Evolutionary conservation across 2,329 filamentous ascomycete species (phyloP), one percentile per base, ranked within the genome.

Genomic region (Ceratocystis harringtonii): DNA sequence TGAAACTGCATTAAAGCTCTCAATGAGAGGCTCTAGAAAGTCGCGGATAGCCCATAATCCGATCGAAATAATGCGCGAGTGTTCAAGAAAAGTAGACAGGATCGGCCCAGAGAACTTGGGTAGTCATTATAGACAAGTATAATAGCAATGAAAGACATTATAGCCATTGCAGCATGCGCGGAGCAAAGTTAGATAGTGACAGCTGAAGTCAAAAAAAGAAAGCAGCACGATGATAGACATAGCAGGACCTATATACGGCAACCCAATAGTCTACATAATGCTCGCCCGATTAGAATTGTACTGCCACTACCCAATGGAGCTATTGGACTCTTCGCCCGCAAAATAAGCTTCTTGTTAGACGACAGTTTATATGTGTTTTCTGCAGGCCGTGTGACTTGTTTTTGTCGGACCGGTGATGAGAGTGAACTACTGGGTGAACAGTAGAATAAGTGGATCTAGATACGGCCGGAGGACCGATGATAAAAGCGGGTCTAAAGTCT

Each of bases 41-140:
- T 92, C 80, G 5, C 84, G 81, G 3, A 94, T 79, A 44, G 83
- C 81, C 77, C 90, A 86, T 60, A 92, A 75, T 10, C 86, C 84
- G 61, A 92, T 81, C 74, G 84, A 83, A 68, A 86, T 87, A 74
- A 94, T 85, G 65, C 83, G 82, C 30, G 90, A 75, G 74, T 92
- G 95, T 69, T 89, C 90, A 4, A 75, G 69, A 52, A 88, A 81
- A 0, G 87, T 94, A 2, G 85, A 81, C 0, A 90, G 89, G 0
- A 88, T 92, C 67, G 83, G 48, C 82, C 82, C 69, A 92, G 77
- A 75, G 90, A 94, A 72, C 86, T 87, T 64, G 79, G 77, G 75
- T 90, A 94, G 77, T 92, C 88, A 71, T 84, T 83, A 70, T 89
- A 74, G 67, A 81, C 76, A 5, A 48, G 15, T 32, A 58, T 30